Percentiles rank a stretch among this genome's conserved stretches.
phyloP scores from a whole-genome alignment of 2,329 filamentous ascomycete species.

The Kalmusia sp. region DNA sequence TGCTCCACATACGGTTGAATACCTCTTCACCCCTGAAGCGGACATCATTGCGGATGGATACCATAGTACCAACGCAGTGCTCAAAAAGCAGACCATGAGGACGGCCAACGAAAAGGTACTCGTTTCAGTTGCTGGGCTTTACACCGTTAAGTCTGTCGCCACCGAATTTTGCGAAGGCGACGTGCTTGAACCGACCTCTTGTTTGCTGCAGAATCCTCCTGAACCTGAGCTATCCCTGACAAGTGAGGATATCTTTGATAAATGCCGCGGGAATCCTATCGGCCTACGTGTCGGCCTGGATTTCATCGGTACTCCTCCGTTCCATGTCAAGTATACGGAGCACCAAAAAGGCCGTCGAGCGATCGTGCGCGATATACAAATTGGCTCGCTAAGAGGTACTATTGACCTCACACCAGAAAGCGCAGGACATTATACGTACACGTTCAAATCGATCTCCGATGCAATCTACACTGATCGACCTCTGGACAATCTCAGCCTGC shows the following conservation, averaged over 20 bases:
- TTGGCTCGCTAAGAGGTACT: conserved; percentile 78
- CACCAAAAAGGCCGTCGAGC: conserved; percentile 64
- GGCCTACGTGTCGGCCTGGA: conserved; percentile 89
- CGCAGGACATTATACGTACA: conserved; percentile 86
- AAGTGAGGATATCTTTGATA: conserved; percentile 86
- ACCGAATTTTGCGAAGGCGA: conserved; percentile 87
- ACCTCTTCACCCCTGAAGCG: conserved; percentile 80
- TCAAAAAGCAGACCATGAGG: conserved; percentile 67
- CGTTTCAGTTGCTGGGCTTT: conserved; percentile 82
- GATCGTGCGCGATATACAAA: conserved; percentile 59
- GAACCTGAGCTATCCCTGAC: conserved; percentile 79
- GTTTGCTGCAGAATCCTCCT: conserved; percentile 87
- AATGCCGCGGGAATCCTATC: conserved; percentile 92
- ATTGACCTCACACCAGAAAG: conserved; percentile 81
- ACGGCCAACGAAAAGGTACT: conserved; percentile 67
- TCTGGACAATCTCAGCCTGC: conserved; percentile 67
- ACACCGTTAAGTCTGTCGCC: conserved; percentile 80
- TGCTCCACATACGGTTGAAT: conserved; percentile 75
- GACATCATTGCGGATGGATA: conserved; percentile 74
- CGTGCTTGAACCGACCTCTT: conserved; percentile 92
- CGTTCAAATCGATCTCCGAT: conserved; percentile 82
- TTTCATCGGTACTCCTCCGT: conserved; percentile 90
- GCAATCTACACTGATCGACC: conserved; percentile 71
- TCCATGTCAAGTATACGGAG: conserved; percentile 80
- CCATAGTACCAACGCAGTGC: conserved; percentile 63